phyloP scores from a whole-genome alignment of 1,284 basidiomycete genomes.

The Mycosarcoma mackinlayi region DNA sequence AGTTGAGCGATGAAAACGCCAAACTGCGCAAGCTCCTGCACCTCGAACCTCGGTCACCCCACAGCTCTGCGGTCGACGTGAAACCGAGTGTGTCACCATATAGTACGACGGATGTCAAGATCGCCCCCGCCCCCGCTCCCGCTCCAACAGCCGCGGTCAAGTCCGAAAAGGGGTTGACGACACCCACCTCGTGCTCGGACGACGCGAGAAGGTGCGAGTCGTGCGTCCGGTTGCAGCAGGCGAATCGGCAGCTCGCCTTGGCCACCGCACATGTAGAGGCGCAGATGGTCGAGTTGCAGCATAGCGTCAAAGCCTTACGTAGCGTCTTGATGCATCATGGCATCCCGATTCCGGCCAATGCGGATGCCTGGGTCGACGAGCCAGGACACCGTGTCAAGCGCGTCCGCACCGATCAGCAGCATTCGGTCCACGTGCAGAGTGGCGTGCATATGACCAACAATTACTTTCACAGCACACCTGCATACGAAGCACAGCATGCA shows the following conservation, averaged over 20 bases:
- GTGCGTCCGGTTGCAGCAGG: slow-evolving; percentile 14
- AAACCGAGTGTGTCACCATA: too few species aligned
- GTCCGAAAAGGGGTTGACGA: too few species aligned
- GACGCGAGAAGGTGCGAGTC: slow-evolving; percentile 6
- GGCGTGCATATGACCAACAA: slow-evolving; percentile 19
- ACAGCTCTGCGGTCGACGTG: too few species aligned
- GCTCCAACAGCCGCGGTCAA: not conserved
- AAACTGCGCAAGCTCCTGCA: slow-evolving; percentile 20
- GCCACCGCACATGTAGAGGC: slow-evolving; percentile 26
- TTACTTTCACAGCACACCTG: slow-evolving; percentile 11
- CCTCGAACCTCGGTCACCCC: slow-evolving; percentile 1
- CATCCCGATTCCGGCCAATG: slow-evolving; percentile 10
- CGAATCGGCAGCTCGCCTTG: slow-evolving; percentile 27
- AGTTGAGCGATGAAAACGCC: slow-evolving; percentile 32
- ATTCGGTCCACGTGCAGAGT: not conserved
- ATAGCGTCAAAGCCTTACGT: slow-evolving; percentile 18
- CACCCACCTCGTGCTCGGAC: too few species aligned
- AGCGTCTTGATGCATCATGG: slow-evolving; percentile 20
- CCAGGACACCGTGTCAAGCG: not conserved
- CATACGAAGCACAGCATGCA: too few species aligned
- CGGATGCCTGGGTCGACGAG: not conserved
- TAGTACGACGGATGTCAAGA: too few species aligned
- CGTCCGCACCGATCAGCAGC: not conserved
- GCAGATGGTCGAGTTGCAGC: slow-evolving; percentile 16
- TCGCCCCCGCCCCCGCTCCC: too few species aligned